Percentiles rank a stretch among this genome's conserved stretches.
Conservation (phyloP, 169 alveolate species). For the Cytauxzoon felis region DNA sequence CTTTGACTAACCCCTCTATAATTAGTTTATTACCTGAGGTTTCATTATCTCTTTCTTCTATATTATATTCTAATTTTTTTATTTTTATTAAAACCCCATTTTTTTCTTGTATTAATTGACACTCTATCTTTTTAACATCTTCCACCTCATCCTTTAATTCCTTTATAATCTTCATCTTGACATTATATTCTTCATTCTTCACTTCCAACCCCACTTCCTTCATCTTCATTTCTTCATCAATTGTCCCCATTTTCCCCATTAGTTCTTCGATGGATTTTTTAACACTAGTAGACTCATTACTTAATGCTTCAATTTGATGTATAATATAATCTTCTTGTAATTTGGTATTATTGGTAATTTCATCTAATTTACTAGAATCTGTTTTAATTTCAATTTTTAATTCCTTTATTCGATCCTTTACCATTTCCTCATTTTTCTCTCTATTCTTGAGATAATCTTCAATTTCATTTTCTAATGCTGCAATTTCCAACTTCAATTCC, state of each 20-base stretch:
- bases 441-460: slow-evolving; percentile 39
- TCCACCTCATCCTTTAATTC: slow-evolving; percentile 62
- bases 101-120: slow-evolving; percentile 60
- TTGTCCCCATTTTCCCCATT: slow-evolving; percentile 40
- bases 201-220: slow-evolving; percentile 28
- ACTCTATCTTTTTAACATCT: slow-evolving; percentile 42
- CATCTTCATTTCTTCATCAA: slow-evolving; percentile 21
- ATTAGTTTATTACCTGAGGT: too few relatives aligned
- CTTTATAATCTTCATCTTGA: slow-evolving; percentile 50
- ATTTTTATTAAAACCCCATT: too few relatives aligned
- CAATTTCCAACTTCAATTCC: slow-evolving; percentile 61
- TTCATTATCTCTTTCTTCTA: slow-evolving; percentile 55
- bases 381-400: slow-evolving; percentile 60
- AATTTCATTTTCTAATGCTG: slow-evolving; percentile 62
- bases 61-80: slow-evolving; percentile 62
- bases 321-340: slow-evolving; percentile 55
- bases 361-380: slow-evolving; percentile 39
- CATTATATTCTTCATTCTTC: slow-evolving; percentile 51
- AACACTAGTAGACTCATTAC: slow-evolving; percentile 56
- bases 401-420: slow-evolving; percentile 55
- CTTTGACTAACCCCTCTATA: slow-evolving; percentile 49
- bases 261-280: slow-evolving; percentile 40
- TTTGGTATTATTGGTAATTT: slow-evolving; percentile 58
- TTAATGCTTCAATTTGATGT: slow-evolving; percentile 59
- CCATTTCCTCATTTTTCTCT: slow-evolving; percentile 60